Evolutionary conservation across 2,329 filamentous ascomycete genomes (phyloP), one percentile per base, ranked within the genome.

Genomic region (Teratosphaeriaceae sp.): DNA sequence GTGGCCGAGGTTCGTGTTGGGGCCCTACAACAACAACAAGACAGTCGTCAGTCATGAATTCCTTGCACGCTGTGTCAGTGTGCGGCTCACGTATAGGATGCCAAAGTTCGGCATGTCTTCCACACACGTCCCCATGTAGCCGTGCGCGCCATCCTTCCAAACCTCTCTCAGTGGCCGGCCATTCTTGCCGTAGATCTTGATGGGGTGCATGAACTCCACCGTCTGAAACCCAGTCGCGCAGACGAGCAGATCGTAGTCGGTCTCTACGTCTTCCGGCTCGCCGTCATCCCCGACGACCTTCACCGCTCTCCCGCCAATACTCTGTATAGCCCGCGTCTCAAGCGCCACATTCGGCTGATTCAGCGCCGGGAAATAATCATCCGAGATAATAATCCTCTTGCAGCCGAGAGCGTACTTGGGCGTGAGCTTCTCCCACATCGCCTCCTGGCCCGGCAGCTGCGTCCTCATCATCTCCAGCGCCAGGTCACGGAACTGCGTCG

Each of bases 151-250:
- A 2, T 64, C 57, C n/a, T 61, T 57, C 78, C 77, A 81, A n/a
- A 78, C 65, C 7, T 74, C 66, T 0, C 61, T 55, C 16, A 80
- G 59, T 0, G 66, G 41, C 4, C 65, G 64, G 1, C 68, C 68
- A 13, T 66, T 54, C 0, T 55, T 52, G 5, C 76, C 77, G 8
- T 61, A 66, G 15, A 80, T 64, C 19, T 71, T 60, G 48, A 81
- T 77, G 0, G 76, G 75, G 50, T 74, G 67, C 65, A 80, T 69
- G 59, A 80, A 80, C 35, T 80, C 71, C 0, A 74, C 69, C 0
- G 77, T 74, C 19, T 70, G 66, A 64, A 81, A 81, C 0, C 78
- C 78, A 0, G 77, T 81, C 0, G 78, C 78, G 6, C 75, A 67
- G 19, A 81, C 63, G 12, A 81, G 67, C 15, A 79, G 57, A 52